Base-by-base conservation (phyloP, 768 basidiomycete species). In the Lactarius psammicola region DNA sequence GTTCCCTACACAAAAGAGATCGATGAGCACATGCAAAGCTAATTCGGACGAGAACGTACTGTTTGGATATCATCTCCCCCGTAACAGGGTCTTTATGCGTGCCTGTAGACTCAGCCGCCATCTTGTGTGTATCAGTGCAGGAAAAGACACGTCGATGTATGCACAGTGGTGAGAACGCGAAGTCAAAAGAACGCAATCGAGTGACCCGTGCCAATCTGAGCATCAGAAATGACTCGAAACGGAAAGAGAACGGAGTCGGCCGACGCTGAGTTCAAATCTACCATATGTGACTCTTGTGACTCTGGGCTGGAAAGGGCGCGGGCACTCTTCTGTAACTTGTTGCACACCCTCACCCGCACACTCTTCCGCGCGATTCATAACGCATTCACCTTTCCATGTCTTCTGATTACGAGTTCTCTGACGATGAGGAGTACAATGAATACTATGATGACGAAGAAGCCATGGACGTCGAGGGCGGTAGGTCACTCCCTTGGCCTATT, bases 31-130 rank as follows among this genome's bases (percentile, higher is more conserved):
- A 54, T 67, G 70, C 64, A 68, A 66, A 67, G 69, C 65, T 55
- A 66, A 71, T 53, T 65, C 33, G 59, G 60, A 56, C 26, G 59
- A 38, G 51, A 23, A 83, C 88, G 65, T 60, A 96, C 96, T 84
- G 84, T 86, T 99, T 99, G 79, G 94, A 97, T 73, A 99, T 87
- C 88, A 97, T 84, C 78, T 98, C 95, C 40, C 95, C 95, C 0
- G 96, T 97, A 68, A 94, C 85, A 49, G 90, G 90, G 76, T 94
- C 92, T 82, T 86, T 87, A 74, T 83, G 84, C 38, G 75, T 73
- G 18, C 74, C 76, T 7, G 74, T 64, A 20, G 68, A 63, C 42
- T 80, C 80, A 44, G 79, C 57, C 2, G 79, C 76, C 81, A 82
- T 82, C 3, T 38, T 72, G 69, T 53, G 20, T 15, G 40, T 17